Evolutionary conservation across 371 early-diverging fungal species (phyloP).

Genomic region (Mortierella sp.): DNA sequence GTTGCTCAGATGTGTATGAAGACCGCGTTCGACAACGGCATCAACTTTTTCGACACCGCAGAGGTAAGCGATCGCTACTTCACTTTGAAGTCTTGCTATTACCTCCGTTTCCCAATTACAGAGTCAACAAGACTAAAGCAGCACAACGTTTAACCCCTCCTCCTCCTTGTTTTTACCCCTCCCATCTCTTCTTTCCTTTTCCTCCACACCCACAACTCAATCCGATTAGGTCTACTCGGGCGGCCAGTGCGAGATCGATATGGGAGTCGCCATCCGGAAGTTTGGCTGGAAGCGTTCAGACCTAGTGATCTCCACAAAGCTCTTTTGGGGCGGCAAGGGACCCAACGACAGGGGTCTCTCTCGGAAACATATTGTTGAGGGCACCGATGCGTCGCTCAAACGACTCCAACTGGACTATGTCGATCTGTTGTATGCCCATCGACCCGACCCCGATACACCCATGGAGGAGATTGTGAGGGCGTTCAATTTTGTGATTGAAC

Average conservation of each 20-base stretch:
- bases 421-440: conserved; percentile 84
- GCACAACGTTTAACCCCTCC: neutral
- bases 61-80: conserved; percentile 66
- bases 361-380: conserved; percentile 88
- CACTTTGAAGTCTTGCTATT: too few relatives aligned
- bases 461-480: conserved; percentile 90
- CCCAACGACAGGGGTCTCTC: conserved; percentile 87
- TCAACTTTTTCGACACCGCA: conserved; percentile 88
- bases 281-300: conserved; percentile 76
- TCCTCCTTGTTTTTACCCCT: neutral
- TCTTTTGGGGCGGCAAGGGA: conserved; percentile 85
- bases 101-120: too few relatives aligned
- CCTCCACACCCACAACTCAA: neutral
- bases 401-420: conserved; percentile 83
- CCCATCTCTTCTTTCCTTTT: neutral
- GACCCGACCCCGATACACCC: conserved; percentile 76
- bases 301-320: conserved; percentile 84
- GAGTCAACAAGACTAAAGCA: too few relatives aligned
- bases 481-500: conserved; percentile 85
- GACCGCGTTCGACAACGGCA: conserved; percentile 79
- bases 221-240: conserved; percentile 44
- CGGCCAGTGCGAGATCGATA: conserved; percentile 81
- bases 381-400: conserved; percentile 78
- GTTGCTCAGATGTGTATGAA: conserved; percentile 75
- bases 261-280: conserved; percentile 80